Conservation (phyloP, 1,284 basidiomycete genomes). For the Austroboletus novae-zelandiae region DNA sequence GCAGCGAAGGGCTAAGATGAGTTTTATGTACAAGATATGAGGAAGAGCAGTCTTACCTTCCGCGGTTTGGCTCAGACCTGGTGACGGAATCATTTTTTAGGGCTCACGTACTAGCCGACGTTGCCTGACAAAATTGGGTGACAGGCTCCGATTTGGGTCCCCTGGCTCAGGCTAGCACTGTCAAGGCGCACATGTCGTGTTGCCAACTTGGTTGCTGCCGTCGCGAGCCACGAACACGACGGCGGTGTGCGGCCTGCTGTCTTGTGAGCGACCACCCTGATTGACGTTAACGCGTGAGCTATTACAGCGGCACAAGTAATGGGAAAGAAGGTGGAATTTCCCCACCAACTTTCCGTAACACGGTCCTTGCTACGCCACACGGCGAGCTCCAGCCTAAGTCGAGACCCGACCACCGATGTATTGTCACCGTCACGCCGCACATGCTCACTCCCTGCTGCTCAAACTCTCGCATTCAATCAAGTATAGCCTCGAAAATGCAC, state of each 20-base stretch:
- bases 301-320: neutral
- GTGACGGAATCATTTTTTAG: conserved; percentile 19
- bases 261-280: conserved; percentile 9
- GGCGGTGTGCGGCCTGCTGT: no score
- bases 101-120: conserved; percentile 19
- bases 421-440: neutral
- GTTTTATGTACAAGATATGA: conserved; percentile 20
- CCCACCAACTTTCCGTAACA: conserved; percentile 15
- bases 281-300: conserved; percentile 22
- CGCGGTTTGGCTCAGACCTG: conserved; percentile 9
- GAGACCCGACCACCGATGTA: neutral
- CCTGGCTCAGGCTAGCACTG: neutral
- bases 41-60: conserved; percentile 7
- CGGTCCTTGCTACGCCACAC: conserved; percentile 17
- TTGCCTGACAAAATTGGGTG: conserved; percentile 26
- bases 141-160: conserved; percentile 4
- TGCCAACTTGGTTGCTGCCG: neutral
- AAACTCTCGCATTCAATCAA: neutral
- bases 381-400: conserved; percentile 14
- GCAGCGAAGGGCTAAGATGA: conserved; percentile 2
- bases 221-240: no score
- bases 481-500: no score
- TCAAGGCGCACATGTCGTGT: neutral
- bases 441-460: neutral
- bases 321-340: conserved; percentile 18